Base-by-base conservation (phyloP, 1,139 yeast genomes). In the Maudiozyma humilis region DNA sequence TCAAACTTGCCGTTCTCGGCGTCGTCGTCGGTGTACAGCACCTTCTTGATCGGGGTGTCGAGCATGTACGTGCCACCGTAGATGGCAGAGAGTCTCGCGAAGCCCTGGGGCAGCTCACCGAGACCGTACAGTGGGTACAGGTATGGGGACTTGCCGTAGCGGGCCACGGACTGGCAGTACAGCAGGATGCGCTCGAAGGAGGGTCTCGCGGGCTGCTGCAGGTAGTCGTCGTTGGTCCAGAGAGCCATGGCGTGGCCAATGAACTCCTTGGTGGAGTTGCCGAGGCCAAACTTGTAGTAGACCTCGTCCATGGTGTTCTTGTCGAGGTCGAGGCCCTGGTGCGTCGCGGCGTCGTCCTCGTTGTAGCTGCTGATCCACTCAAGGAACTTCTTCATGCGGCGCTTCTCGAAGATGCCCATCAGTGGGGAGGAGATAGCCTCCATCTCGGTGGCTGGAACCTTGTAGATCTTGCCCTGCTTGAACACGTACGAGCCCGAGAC, bases 181-280 rank as follows among this genome's bases (percentile, higher is more conserved):
- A 91, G 73, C 44, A 86, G 67, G 50, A 91, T 79, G 64, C 98
- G 76, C 61, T 89, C 93, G 57, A 84, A 78, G 14, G 96, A 82
- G 58, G 91, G 96, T 62, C 96, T 78, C 3, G 96, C 96, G 7
- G 95, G 96, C 65, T 86, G 81, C 52, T 73, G 76, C 60, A 91
- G 69, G 64, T 91, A 91, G 49, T 86, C 91, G 60, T 91, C 98
- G 55, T 88, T 89, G 27, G 94, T 76, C 84, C 95, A 89, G 50
- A 91, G 75, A 6, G 97, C 99, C 98, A 91, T 93, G 15, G 98
- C 93, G 65, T 91, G 98, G 36, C 98, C 99, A 55, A 93, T 85
- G 60, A 91, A 91, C 65, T 93, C 97, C 60, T 87, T 83, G 29
- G 98, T 89, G 38, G 96, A 96, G 47, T 78, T 77, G 58, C 93